phyloP scores from a whole-genome alignment of 1,284 basidiomycete genomes.

The Cystobasidium sp. region DNA sequence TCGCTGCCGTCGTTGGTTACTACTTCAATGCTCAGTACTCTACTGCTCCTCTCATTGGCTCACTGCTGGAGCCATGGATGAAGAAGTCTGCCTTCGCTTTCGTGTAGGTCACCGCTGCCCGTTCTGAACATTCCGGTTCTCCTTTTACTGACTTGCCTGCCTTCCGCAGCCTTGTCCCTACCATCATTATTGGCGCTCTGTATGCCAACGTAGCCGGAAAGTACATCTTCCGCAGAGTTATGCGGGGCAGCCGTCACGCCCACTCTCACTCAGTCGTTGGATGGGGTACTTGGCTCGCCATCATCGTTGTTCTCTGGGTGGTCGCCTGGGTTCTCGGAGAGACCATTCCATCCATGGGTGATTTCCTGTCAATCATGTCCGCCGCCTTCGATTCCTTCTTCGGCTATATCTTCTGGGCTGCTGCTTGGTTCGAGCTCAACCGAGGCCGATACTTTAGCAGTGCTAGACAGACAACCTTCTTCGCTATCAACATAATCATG shows the following conservation, averaged over 20 bases:
- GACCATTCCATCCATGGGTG: conserved; percentile 50
- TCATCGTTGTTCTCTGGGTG: conserved; percentile 54
- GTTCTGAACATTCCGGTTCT: neutral
- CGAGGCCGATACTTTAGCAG: conserved; percentile 35
- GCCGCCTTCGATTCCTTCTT: conserved; percentile 56
- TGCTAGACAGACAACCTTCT: conserved; percentile 24
- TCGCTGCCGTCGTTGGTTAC: conserved; percentile 49
- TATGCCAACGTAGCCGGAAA: conserved; percentile 54
- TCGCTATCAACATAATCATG: conserved; percentile 52
- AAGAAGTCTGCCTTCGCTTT: conserved; percentile 52
- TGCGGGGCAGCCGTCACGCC: conserved; percentile 54
- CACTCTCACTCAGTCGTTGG: conserved; percentile 55
- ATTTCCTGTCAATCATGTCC: conserved; percentile 53
- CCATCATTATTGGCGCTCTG: conserved; percentile 56
- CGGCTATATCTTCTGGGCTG: conserved; percentile 55
- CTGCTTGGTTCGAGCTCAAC: conserved; percentile 41
- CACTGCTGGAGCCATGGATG: conserved; percentile 45
- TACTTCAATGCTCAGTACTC: conserved; percentile 53
- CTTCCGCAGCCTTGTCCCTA: conserved; percentile 50
- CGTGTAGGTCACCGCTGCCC: conserved; percentile 42
- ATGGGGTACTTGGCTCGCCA: conserved; percentile 55
- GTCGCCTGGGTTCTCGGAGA: conserved; percentile 56
- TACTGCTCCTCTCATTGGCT: conserved; percentile 47
- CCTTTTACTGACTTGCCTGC: neutral
- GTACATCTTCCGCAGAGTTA: conserved; percentile 54